Conservation (phyloP, 495 filamentous ascomycete species). For the Immersiella caudata region DNA sequence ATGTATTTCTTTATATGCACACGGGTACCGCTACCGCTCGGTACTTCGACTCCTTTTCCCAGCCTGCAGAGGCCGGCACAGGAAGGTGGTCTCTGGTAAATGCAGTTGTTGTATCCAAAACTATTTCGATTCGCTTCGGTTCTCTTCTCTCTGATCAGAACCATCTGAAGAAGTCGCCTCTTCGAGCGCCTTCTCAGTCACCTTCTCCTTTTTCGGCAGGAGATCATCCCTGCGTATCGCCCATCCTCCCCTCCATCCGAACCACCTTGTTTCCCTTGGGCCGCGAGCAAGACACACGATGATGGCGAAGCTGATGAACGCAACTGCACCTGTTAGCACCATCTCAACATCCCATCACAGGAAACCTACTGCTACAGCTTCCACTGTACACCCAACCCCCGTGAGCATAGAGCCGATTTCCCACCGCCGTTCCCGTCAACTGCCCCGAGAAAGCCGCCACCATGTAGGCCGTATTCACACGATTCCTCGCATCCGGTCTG, state of each 20-base stretch:
- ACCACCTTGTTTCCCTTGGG: constrained; percentile 71
- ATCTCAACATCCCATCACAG: background rate
- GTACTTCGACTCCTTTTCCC: no score
- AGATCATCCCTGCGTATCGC: constrained; percentile 44
- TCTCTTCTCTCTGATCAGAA: background rate
- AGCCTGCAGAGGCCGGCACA: no score
- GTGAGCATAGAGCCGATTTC: constrained; percentile 65
- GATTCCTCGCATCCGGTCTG: constrained; percentile 70
- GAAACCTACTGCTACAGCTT: constrained; percentile 56
- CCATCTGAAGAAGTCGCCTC: constrained; percentile 12
- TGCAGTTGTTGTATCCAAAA: background rate
- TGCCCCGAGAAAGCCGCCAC: constrained; percentile 70
- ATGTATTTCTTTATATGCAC: no score
- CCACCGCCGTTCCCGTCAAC: constrained; percentile 69
- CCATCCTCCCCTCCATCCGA: constrained; percentile 77
- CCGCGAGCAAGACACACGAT: constrained; percentile 61
- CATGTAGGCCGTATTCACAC: constrained; percentile 86
- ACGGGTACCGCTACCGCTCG: no score
- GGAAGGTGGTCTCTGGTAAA: no score
- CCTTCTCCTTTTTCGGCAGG: constrained; percentile 20
- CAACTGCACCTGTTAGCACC: constrained; percentile 42
- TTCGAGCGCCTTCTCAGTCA: constrained; percentile 21
- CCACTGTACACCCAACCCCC: constrained; percentile 73
- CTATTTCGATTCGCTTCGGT: background rate
- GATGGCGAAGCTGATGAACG: constrained; percentile 63